Base-by-base conservation (phyloP, 306 rosid species). In the Fragaria iinumae region DNA sequence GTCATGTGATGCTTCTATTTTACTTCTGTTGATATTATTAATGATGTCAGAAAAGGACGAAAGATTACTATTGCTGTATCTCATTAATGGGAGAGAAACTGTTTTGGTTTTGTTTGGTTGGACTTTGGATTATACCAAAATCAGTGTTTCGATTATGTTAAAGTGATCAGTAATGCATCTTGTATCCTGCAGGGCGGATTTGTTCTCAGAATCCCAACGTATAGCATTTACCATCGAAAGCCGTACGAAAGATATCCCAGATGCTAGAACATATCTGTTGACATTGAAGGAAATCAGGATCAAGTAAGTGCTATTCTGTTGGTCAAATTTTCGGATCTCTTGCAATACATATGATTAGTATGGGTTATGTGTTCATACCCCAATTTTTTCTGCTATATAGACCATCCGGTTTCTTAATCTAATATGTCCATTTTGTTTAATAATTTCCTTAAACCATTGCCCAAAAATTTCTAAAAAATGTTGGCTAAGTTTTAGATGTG, bases 241-340 rank as follows among this genome's bases (percentile, higher is more conserved):
- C 0, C 83, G 71, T 64, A 95, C 99, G n/a, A 68, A 78, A 21
- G 92, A 89, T 77, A 88, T 92, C 81, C 96, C 92, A 48, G 99
- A 95, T 87, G 97, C 93, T n/a, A 86, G 90, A 23, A 80, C 97
- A 76, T 92, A 92, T 89, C 89, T 95, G 77, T 79, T 92, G 89
- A 84, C 93, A 23, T 50, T 89, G 96, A 87, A 89, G 88, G 99
- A 92, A 77, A 88, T 92, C 50, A 84, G 99, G 79, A 84, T 77
- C 76, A 88, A 84, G 97, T 95, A 80, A 27, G 85, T 81, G 67
- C 50, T 67, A 63, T 23, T 82, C 81, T 71, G 63, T 77, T 72
- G 41, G 72, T 80, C 13, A 41, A 52, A 62, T 70, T 60, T 69
- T 65, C 80, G 36, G 53, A 55, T 66, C 79, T 63, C 75, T 48